These are phyloP conservation scores for Prillingera fragicola DNA, from an alignment of 1,284 basidiomycete species.

Conservation along the genomic window DNA sequence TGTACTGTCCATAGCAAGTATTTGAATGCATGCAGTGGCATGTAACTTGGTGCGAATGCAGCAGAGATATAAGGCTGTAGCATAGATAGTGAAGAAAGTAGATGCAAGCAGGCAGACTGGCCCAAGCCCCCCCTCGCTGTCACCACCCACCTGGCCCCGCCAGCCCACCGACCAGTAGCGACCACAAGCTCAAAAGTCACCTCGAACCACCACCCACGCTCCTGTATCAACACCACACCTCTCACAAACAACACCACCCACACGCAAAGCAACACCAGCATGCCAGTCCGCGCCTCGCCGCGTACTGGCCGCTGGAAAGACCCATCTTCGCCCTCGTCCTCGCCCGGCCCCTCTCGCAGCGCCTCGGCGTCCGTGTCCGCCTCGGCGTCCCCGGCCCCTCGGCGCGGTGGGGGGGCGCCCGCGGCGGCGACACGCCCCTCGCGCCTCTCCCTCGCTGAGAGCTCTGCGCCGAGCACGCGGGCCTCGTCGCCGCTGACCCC, in stretches of 20 bases:
- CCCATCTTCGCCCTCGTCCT: background rate
- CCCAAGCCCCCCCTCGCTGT: too few relatives aligned
- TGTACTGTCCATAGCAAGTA: too few relatives aligned
- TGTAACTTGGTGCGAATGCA: too few relatives aligned
- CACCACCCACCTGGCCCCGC: too few relatives aligned
- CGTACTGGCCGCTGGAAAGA: slow-evolving; percentile 1
- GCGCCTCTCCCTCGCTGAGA: background rate
- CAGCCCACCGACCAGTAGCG: too few relatives aligned
- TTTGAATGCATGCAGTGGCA: too few relatives aligned
- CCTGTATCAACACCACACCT: background rate
- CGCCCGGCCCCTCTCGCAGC: background rate
- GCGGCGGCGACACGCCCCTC: background rate
- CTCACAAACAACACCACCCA: slow-evolving; percentile 3
- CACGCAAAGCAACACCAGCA: slow-evolving; percentile 7
- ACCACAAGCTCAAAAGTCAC: too few relatives aligned
- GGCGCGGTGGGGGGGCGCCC: background rate
- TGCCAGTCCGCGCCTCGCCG: slow-evolving; percentile 4
- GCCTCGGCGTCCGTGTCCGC: background rate
- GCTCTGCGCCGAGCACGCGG: too few relatives aligned
- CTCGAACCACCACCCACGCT: background rate
- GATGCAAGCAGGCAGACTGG: too few relatives aligned
- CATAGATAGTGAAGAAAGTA: too few relatives aligned
- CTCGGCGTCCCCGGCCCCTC: background rate
- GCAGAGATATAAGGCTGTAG: too few relatives aligned
- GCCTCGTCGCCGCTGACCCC: too few relatives aligned